Percentiles rank a stretch among this genome's conserved stretches.
Evolutionary conservation across 108 stramenopile genomes (phyloP).

Genomic region (Pseudonitzschia delicatissima): DNA sequence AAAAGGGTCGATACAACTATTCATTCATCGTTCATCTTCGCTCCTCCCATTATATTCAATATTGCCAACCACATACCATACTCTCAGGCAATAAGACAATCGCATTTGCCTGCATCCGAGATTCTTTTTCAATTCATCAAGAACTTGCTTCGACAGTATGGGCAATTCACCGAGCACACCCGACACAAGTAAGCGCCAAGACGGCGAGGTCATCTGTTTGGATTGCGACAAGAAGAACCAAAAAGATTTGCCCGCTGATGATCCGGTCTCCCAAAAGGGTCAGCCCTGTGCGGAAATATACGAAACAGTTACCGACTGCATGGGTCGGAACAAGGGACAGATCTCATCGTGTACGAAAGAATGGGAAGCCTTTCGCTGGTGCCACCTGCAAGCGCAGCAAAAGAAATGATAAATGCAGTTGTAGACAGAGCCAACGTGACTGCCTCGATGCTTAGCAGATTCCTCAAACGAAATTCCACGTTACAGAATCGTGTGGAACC

Average conservation of each 20-base stretch:
- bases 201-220: slow-evolving; percentile 12
- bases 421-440: neutral
- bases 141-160: too few species aligned
- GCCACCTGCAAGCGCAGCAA: slow-evolving; percentile 22
- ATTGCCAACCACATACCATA: neutral
- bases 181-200: neutral
- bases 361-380: slow-evolving; percentile 44
- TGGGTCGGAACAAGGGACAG: slow-evolving; percentile 37
- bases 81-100: too few species aligned
- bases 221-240: slow-evolving; percentile 38
- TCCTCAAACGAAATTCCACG: too few species aligned
- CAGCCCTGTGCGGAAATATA: slow-evolving; percentile 32
- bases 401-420: neutral
- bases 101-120: too few species aligned
- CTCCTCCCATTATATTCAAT: too few species aligned
- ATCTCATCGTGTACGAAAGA: slow-evolving; percentile 33
- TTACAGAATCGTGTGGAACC: too few species aligned
- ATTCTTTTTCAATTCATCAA: too few species aligned
- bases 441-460: too few species aligned
- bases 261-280: slow-evolving; percentile 22
- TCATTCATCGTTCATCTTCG: neutral
- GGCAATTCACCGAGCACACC: neutral
- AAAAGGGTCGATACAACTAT: too few species aligned
- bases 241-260: slow-evolving; percentile 23
- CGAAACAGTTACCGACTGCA: slow-evolving; percentile 27